A percentile compares a stretch with the other conserved stretches of the same genome.
These are phyloP conservation scores for Sugiyamaella neomexicana DNA, from an alignment of 1,139 yeast species.

Conservation along the genomic window DNA sequence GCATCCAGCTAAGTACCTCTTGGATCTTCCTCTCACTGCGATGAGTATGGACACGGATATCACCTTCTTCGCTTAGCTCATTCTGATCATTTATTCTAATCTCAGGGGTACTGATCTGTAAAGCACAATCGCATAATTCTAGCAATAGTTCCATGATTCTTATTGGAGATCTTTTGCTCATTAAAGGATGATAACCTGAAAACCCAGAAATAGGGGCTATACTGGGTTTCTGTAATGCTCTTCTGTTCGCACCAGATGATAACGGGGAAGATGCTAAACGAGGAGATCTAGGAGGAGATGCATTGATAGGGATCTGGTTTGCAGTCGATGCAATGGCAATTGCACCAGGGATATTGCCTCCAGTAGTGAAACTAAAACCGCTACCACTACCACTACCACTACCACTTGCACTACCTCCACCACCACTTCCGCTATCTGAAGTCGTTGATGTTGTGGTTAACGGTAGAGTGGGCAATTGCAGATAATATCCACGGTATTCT, in stretches of 20 bases:
- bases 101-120: conserved; percentile 62
- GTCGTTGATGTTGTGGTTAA: conserved; percentile 3
- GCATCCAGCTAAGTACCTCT: conserved; percentile 53
- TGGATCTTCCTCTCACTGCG: conserved; percentile 65
- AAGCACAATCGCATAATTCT: conserved; percentile 75
- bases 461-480: conserved; percentile 42
- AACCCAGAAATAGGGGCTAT: conserved; percentile 11
- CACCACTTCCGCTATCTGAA: neutral
- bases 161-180: conserved; percentile 54
- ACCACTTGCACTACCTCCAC: neutral
- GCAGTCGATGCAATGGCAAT: neutral
- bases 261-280: conserved; percentile 22
- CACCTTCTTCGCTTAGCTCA: conserved; percentile 28
- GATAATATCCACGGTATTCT: conserved; percentile 63
- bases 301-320: conserved; percentile 12
- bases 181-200: conserved; percentile 27
- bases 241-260: conserved; percentile 16
- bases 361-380: neutral
- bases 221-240: conserved; percentile 20
- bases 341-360: neutral
- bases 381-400: neutral
- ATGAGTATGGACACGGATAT: conserved; percentile 52
- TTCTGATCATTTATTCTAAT: conserved; percentile 7
- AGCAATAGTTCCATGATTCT: conserved; percentile 63
- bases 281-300: conserved; percentile 30